A percentile compares a stretch with the other conserved stretches of the same genome.
Evolutionary conservation across 139 green algal species (phyloP).

Genomic region (Coccomyxa sp.): DNA sequence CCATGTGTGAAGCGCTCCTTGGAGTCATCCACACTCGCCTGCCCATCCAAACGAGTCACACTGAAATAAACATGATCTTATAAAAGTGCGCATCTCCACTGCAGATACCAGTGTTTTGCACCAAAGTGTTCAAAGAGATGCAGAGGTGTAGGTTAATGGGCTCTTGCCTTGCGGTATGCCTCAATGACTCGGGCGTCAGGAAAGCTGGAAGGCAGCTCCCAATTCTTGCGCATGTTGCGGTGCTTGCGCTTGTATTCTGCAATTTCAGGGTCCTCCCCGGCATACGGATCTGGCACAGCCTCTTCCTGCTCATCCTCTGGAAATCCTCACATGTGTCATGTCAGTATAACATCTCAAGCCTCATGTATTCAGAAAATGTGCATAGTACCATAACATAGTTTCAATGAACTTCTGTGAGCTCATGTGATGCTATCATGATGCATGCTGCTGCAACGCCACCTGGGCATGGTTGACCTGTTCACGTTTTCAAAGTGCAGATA

Average conservation of each 20-base stretch:
- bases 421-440: too few species aligned
- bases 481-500: not conserved
- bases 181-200: slow-evolving; percentile 57
- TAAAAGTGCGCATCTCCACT: slow-evolving; percentile 78
- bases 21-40: slow-evolving; percentile 34
- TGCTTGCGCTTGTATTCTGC: slow-evolving; percentile 66
- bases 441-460: too few species aligned
- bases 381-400: not conserved
- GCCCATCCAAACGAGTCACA: not conserved
- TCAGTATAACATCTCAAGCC: not conserved
- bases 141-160: not conserved
- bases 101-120: not conserved
- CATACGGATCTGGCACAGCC: not conserved
- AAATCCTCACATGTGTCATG: not conserved
- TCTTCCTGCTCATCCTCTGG: not conserved
- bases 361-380: not conserved
- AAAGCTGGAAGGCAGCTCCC: slow-evolving; percentile 75
- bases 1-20: slow-evolving; percentile 64
- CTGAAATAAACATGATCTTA: slow-evolving; percentile 13
- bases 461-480: too few species aligned
- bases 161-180: slow-evolving; percentile 28
- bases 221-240: slow-evolving; percentile 49
- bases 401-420: too few species aligned
- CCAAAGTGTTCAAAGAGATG: slow-evolving; percentile 6
- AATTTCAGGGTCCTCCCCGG: not conserved